Base-by-base conservation (phyloP, 2,329 filamentous ascomycete species). In the Leptodontidium sp. region DNA sequence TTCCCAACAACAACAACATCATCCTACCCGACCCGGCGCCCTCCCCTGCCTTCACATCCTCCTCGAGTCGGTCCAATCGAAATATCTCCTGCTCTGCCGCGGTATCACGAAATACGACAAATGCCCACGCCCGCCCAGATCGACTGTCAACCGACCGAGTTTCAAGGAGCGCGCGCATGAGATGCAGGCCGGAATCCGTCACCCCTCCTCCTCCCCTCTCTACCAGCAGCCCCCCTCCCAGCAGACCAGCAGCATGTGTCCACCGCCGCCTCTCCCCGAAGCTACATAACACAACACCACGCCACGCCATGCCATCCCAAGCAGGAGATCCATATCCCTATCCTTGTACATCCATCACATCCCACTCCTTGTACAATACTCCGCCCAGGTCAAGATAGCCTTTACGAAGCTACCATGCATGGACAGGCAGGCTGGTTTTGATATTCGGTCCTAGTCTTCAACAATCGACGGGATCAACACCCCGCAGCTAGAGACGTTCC, bases 401-500 rank as follows among this genome's bases (percentile, higher is more conserved):
- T 40, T 35, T 21, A 49, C 47, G 14, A n/a, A 12, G n/a, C 14
- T 17, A 12, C 14, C n/a, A 21, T 9, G 47, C 21, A 50, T 61
- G 35, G 35, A 21, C 21, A 17, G 12, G 21, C 40, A 2, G 58
- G 40, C 24, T 32, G 29, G 29, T 32, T 1, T 29, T 53, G 43
- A 63, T 45, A 52, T 21, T 55, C 32, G 57, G 21, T 45, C 58
- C 43, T 59, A 52, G 29, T 38, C 65, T 58, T 57, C 58, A 57
- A 63, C 1, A 32, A 45, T 45, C 58, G 24, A 61, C 70, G 70
- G 70, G 32, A 69, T 45, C 50, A 50, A 71, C 43, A 53, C 62
- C 65, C 69, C 69, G 69, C 69, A 64, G 61, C 67, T 66, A 67
- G 45, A 63, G 61, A 64, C 64, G 47, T 61, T 53, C 59, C 64